These are phyloP conservation scores for Yamadazyma friedrichii DNA, from an alignment of 1,139 yeast genomes.

Conservation along the genomic window DNA sequence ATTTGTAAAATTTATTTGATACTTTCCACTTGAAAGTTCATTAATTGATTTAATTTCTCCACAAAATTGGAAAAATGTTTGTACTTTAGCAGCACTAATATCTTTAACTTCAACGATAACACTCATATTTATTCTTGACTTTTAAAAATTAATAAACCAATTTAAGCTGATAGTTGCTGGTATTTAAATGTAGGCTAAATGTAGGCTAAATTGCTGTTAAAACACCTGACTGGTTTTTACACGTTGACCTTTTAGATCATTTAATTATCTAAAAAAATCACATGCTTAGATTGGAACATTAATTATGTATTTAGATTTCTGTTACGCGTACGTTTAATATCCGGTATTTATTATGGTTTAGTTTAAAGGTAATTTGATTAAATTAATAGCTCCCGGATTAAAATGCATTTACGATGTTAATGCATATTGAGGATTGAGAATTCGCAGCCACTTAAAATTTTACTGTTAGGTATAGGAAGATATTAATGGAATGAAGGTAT, in stretches of 20 bases:
- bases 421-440: neutral
- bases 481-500: too few relatives aligned
- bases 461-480: too few relatives aligned
- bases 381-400: too few relatives aligned
- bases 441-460: neutral
- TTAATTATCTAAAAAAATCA: too few relatives aligned
- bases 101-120: constrained; percentile 15
- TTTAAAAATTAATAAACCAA: neutral
- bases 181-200: too few relatives aligned
- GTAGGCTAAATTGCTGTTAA: constrained; percentile 6
- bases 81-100: constrained; percentile 54
- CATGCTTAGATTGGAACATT: too few relatives aligned
- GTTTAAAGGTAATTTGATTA: too few relatives aligned
- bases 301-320: too few relatives aligned
- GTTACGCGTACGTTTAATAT: too few relatives aligned
- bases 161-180: neutral
- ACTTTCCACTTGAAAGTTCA: constrained; percentile 29
- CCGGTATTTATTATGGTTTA: too few relatives aligned
- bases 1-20: constrained; percentile 52
- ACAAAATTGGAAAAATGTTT: constrained; percentile 74
- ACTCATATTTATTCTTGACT: constrained; percentile 2
- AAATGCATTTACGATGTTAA: too few relatives aligned
- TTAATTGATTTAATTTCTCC: constrained; percentile 59
- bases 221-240: constrained; percentile 3
- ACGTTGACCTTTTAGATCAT: neutral